Conservation (phyloP, 805 yeast species). For the Metschnikowia noctiluminum region DNA sequence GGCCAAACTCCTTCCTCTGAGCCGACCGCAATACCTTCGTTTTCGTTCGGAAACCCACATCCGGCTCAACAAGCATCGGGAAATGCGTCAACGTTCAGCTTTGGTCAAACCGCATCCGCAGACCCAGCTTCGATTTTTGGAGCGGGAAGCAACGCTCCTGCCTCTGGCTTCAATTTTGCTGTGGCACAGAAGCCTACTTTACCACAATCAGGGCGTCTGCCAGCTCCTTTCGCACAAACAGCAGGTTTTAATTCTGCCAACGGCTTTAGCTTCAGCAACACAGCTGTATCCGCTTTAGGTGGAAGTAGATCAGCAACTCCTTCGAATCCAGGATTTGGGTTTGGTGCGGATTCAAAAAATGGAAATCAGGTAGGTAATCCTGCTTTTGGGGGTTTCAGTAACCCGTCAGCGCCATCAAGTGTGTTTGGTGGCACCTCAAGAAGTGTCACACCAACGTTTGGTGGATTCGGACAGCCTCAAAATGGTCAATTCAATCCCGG, state of each 20-base stretch:
- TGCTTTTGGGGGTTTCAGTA: slow-evolving; percentile 3
- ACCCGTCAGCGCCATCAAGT: slow-evolving; percentile 6
- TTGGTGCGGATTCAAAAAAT: slow-evolving; percentile 2
- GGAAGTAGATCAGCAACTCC: slow-evolving; percentile 15
- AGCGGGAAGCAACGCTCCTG: slow-evolving; percentile 14
- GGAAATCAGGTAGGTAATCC: slow-evolving; percentile 2
- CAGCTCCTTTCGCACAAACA: slow-evolving; percentile 3
- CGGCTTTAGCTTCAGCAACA: slow-evolving; percentile 15
- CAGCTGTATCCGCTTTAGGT: slow-evolving; percentile 4
- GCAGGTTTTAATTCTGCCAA: slow-evolving; percentile 1
- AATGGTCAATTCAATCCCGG: not conserved
- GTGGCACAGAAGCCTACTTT: slow-evolving; percentile 3
- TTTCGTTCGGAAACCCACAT: slow-evolving; percentile 10
- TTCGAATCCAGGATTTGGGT: slow-evolving; percentile 3
- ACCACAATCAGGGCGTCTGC: slow-evolving; percentile 7
- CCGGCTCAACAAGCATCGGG: slow-evolving; percentile 4
- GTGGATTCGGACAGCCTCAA: slow-evolving; percentile 6
- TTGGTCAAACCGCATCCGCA: slow-evolving; percentile 24
- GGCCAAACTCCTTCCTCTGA: slow-evolving; percentile 6
- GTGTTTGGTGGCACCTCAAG: slow-evolving; percentile 9
- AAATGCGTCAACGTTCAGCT: slow-evolving; percentile 12
- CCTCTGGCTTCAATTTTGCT: slow-evolving; percentile 16
- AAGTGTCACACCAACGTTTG: slow-evolving; percentile 7
- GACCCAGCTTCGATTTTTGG: slow-evolving; percentile 34
- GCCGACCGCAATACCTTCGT: slow-evolving; percentile 12